Evolutionary conservation across 257 asterid genomes (phyloP), one percentile per base, ranked within the genome.

Genomic region (Phtheirospermum japonicum): DNA sequence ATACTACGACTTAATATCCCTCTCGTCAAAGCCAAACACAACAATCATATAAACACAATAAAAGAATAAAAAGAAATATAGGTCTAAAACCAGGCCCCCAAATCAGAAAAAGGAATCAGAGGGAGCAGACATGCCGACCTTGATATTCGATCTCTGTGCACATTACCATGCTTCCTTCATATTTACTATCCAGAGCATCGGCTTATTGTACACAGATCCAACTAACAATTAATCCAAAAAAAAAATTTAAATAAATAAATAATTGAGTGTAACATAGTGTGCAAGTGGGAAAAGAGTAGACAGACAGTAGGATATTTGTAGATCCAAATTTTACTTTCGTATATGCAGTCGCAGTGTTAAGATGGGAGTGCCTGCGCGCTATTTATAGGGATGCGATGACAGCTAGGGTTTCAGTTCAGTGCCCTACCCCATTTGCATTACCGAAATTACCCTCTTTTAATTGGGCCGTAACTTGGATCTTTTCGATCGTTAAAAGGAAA

Each of bases 41-140:
- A 10, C 37, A 9, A 9, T 12, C 5, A 1, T 13, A 7, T 11
- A 9, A 9, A 0, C 54, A 48, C 8, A 4, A 36, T 36, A 26
- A 55, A 30, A 4, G 1, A 5, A 13, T 7, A 12, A 0, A 30
- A 9, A 65, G 14, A 52, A 46, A 23, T 76, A 31, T 76, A 76
- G 81, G 81, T 76, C 81, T 63, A 76, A 76, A 76, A 76, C 81
- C 81, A 76, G 81, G 81, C 77, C 81, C 77, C 61, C 81, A 59
- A 72, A 69, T 76, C 81, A 72, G 5, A 13, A 60, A 49, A 39
- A 19, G 28, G 53, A 66, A 59, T 76, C 80, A 72, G 71, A 59
- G 75, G 53, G 77, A 40, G 77, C 81, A 76, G 81, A 76, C 81
- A 76, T 67, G 81, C 69, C 75, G 81, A 76, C 81, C 80, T 67